These are phyloP conservation scores for Sarcodon aspratus DNA, from an alignment of 768 basidiomycete genomes.

Conservation along the genomic window DNA sequence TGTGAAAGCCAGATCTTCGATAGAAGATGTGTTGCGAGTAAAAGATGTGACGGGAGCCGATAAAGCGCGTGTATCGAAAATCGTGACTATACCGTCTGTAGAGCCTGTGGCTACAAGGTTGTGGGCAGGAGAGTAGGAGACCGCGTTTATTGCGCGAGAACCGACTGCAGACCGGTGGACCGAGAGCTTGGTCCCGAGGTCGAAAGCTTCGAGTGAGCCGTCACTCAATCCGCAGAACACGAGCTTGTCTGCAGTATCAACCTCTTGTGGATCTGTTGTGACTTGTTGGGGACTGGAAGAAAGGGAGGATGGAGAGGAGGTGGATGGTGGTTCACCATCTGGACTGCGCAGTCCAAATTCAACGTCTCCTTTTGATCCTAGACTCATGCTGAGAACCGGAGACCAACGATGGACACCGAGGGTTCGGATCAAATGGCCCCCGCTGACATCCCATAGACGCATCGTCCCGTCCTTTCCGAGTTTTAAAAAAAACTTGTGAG, in stretches of 20 bases:
- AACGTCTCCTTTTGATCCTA: constrained; percentile 26
- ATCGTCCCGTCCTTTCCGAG: constrained; percentile 50
- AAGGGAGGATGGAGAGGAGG: neutral
- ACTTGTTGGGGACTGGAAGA: neutral
- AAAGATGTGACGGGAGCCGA: constrained; percentile 26
- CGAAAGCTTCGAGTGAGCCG: constrained; percentile 45
- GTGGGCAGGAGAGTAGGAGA: constrained; percentile 28
- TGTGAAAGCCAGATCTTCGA: constrained; percentile 37
- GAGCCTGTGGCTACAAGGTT: constrained; percentile 51
- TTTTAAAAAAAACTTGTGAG: neutral
- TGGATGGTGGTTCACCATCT: constrained; percentile 8
- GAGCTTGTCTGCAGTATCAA: constrained; percentile 35
- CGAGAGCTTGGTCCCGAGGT: constrained; percentile 29
- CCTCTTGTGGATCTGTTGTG: constrained; percentile 22
- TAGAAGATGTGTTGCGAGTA: constrained; percentile 30
- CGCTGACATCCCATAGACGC: constrained; percentile 62
- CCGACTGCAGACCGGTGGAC: constrained; percentile 14
- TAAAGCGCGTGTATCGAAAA: constrained; percentile 45
- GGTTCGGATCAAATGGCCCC: constrained; percentile 33
- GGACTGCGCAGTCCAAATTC: constrained; percentile 11
- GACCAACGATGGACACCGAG: constrained; percentile 26
- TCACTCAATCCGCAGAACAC: constrained; percentile 44
- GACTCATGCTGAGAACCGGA: constrained; percentile 32
- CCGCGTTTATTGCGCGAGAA: constrained; percentile 27
- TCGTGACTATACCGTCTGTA: constrained; percentile 35